phyloP scores from a whole-genome alignment of 306 rosid species.

The Coriaria nepalensis region DNA sequence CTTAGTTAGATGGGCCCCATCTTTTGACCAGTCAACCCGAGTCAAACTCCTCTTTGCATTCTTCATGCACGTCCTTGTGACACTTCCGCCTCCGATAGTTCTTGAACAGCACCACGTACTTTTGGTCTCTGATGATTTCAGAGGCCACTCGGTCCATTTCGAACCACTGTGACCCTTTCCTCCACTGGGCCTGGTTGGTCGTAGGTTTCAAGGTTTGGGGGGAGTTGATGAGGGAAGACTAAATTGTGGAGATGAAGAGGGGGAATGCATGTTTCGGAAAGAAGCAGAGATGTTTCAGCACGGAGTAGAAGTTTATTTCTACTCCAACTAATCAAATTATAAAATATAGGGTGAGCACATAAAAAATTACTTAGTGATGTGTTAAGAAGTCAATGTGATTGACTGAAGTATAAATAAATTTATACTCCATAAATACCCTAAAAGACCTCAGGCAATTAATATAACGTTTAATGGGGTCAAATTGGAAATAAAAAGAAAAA shows the following conservation, averaged over 20 bases:
- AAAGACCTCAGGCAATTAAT: too few species aligned
- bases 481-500: too few species aligned
- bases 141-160: conserved; percentile 15
- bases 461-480: too few species aligned
- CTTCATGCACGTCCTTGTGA: conserved; percentile 17
- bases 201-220: conserved; percentile 7
- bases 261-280: conserved; percentile 17
- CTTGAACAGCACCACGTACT: conserved; percentile 9
- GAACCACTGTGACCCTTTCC: conserved; percentile 25
- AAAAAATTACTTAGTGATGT: too few species aligned
- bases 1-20: conserved; percentile 16
- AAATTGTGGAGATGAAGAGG: conserved; percentile 13
- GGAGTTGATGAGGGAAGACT: conserved; percentile 11
- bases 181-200: conserved; percentile 19
- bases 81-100: conserved; percentile 5
- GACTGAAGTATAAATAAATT: too few species aligned
- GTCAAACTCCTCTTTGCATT: conserved; percentile 17
- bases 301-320: too few species aligned
- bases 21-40: conserved; percentile 24
- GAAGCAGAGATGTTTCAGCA: too few species aligned
- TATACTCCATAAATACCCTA: too few species aligned
- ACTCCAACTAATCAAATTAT: too few species aligned
- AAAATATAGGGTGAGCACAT: too few species aligned
- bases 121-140: conserved; percentile 10
- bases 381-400: too few species aligned